Base-by-base conservation (phyloP, 257 asterid species). In the Gentiana dahurica region DNA sequence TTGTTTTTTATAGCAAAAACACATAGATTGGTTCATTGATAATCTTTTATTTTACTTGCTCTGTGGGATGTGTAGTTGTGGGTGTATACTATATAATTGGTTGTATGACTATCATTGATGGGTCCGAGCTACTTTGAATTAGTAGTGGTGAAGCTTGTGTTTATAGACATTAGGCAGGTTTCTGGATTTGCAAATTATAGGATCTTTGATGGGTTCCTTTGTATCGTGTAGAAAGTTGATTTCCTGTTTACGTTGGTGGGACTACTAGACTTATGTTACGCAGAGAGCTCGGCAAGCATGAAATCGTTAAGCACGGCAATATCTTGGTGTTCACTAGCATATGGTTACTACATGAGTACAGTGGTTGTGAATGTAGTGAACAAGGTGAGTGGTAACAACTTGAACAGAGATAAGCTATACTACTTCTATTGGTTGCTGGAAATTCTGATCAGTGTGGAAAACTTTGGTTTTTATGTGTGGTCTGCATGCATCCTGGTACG, bases 401-500 rank as follows among this genome's bases (percentile, higher is more conserved):
- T 84, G 60, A 79, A 87, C 66, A 59, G 77, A 57, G 96, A 84
- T 64, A 74, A 64, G 49, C 49, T 87, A 60, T 81, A 87, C 67
- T 78, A 79, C 36, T 84, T 87, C 68, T 81, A 81, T 52, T 80
- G 83, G 85, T 47, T 79, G 32, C 63, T 87, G 6, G 71, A 82
- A 3, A 69, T 71, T 1, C 39, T 84, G 15, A n/a, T n/a, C n/a
- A 78, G 92, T 53, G 55, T 64, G 12, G 35, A 77, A 36, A 87
- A 87, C 56, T 76, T 84, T n/a, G 89, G 85, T 8, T 60, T 73
- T 3, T 84, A 84, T 53, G 49, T 84, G 65, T n/a, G n/a, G n/a
- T n/a, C 9, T 76, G 35, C 78, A 91, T 65, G 77, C 92, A 1
- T 74, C 86, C 6, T 81, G 95, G 92, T 87, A 84, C 5, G 81